Evolutionary conservation across 169 alveolate genomes (phyloP).

Genomic region (Plasmodium coatneyi): DNA sequence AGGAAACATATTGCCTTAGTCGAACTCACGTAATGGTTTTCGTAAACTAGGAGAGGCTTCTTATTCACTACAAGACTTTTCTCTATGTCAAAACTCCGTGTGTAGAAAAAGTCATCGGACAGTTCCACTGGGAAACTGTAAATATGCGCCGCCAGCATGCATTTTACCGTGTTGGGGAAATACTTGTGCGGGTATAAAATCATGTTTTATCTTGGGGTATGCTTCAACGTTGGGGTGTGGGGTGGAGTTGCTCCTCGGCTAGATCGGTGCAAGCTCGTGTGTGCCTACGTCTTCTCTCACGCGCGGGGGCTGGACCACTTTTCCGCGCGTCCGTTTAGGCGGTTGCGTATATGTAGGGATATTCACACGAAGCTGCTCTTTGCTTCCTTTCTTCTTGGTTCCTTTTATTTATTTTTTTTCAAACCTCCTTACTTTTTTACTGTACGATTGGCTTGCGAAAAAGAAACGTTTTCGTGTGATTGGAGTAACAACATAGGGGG

Average conservation of each 20-base stretch:
- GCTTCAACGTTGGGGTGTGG: neutral
- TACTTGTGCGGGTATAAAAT: slow-evolving; percentile 57
- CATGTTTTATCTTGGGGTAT: neutral
- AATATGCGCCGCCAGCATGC: slow-evolving; percentile 73
- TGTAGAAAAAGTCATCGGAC: slow-evolving; percentile 53
- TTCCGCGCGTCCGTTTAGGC: neutral
- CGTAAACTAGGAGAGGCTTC: slow-evolving; percentile 52
- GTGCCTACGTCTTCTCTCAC: neutral
- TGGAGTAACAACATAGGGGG: neutral
- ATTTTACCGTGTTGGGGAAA: slow-evolving; percentile 35
- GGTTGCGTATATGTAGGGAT: neutral
- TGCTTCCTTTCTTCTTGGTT: neutral
- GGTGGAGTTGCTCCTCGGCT: neutral
- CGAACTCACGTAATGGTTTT: slow-evolving; percentile 41
- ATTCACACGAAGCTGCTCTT: neutral
- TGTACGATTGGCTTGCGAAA: slow-evolving; percentile 2
- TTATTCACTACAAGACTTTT: slow-evolving; percentile 24
- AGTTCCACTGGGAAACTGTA: slow-evolving; percentile 50
- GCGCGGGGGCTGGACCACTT: neutral
- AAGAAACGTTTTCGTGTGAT: neutral
- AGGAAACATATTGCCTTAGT: slow-evolving; percentile 72
- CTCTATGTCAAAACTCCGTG: slow-evolving; percentile 27
- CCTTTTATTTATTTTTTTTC: neutral
- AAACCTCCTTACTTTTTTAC: neutral
- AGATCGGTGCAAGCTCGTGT: neutral